Base-by-base conservation (phyloP, 129 eudicot genomes). In the Heracleum sosnowskyi region DNA sequence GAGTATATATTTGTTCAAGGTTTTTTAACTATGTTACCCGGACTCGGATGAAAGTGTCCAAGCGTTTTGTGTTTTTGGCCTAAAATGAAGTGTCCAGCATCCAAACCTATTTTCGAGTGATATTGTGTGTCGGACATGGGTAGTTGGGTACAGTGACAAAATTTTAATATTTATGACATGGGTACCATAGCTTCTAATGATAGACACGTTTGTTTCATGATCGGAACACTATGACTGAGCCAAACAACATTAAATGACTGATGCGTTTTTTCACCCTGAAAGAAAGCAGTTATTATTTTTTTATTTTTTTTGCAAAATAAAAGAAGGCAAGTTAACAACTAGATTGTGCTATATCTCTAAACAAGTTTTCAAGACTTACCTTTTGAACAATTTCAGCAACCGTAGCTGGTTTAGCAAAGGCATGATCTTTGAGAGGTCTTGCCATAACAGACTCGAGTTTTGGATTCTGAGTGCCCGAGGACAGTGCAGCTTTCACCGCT, bases 341-440 rank as follows among this genome's bases (percentile, higher is more conserved):
- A 55, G 29, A n/a, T 57, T 57, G 11, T 57, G 31, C 26, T 24
- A n/a, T 1, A 57, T n/a, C 26, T 57, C 66, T 53, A 76, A 60
- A 69, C 53, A 15, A 74, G 74, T 66, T 33, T 31, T 70, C 55
- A 77, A 70, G 66, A 71, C 36, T 64, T 89, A 95, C 99, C 96
- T 91, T 95, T 47, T 91, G 87, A 35, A 92, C 86, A 33, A 95
- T 85, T 85, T 95, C 99, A 76, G 92, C 94, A 82, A 95, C 96
- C 74, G 90, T 95, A 73, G 92, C 99, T 26, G 97, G 97, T 28
- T 92, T 76, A 47, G 99, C 99, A 86, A 95, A 95, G 73, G 99
- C 99, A 74, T 95, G 99, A 82, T 90, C 96, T 84, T 90, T 92
- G 73, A 95, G 94, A 44, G 96, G 94, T 84, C 80, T 92, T 66